These are phyloP conservation scores for Aplosporella prunicola DNA, from an alignment of 2,329 filamentous ascomycete species.

Conservation along the genomic window DNA sequence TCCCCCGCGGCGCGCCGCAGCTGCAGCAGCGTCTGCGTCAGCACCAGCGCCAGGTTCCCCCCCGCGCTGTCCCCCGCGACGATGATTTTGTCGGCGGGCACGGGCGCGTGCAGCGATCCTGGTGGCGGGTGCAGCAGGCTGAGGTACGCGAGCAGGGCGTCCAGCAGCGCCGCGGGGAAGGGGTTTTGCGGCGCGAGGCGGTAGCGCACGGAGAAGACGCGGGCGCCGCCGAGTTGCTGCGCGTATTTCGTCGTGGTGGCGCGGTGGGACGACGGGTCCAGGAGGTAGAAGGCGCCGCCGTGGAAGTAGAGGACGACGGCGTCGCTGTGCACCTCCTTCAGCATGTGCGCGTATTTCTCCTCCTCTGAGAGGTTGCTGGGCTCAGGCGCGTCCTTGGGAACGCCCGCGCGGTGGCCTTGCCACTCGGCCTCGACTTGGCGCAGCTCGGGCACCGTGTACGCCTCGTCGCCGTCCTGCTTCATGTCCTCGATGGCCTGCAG, in stretches of 20 bases:
- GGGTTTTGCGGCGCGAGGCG: slow-evolving; percentile 64
- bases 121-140: slow-evolving; percentile 62
- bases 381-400: slow-evolving; percentile 39
- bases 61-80: slow-evolving; percentile 69
- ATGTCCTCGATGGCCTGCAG: slow-evolving; percentile 49
- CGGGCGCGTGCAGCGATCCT: slow-evolving; percentile 55
- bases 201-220: slow-evolving; percentile 65
- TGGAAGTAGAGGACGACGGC: slow-evolving; percentile 65
- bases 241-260: slow-evolving; percentile 51
- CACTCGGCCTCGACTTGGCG: slow-evolving; percentile 60
- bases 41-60: slow-evolving; percentile 57
- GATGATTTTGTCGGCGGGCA: slow-evolving; percentile 57
- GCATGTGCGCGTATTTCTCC: slow-evolving; percentile 56
- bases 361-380: slow-evolving; percentile 48
- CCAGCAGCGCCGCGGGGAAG: slow-evolving; percentile 65
- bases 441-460: slow-evolving; percentile 42
- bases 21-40: slow-evolving; percentile 61
- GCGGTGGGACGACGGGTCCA: slow-evolving; percentile 62
- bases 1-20: slow-evolving; percentile 34
- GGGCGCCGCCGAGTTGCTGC: slow-evolving; percentile 55
- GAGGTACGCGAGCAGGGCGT: slow-evolving; percentile 64
- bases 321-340: slow-evolving; percentile 55
- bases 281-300: slow-evolving; percentile 64
- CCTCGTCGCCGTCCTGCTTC: slow-evolving; percentile 30
- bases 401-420: slow-evolving; percentile 58